Evolutionary conservation across 306 rosid species (phyloP).

Genomic region (Cicer judaicum): DNA sequence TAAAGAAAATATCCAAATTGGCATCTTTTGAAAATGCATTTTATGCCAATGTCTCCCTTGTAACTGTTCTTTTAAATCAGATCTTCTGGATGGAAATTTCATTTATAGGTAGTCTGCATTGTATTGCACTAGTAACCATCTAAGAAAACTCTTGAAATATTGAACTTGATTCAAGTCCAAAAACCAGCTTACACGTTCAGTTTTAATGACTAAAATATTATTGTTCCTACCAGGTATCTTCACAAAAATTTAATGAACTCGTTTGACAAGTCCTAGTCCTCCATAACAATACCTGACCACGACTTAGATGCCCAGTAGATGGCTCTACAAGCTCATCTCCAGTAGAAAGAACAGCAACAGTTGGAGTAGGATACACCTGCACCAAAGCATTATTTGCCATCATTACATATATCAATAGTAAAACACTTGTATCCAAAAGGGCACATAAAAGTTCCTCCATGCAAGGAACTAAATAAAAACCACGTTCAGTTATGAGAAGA

Average conservation of each 20-base stretch:
- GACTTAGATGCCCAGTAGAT: conserved; percentile 58
- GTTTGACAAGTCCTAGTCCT: conserved; percentile 18
- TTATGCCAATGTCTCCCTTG: background rate
- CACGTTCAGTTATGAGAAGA: conserved; percentile 9
- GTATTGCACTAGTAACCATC: conserved; percentile 15
- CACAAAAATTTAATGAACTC: background rate
- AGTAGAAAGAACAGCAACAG: conserved; percentile 82
- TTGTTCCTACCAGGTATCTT: conserved; percentile 1
- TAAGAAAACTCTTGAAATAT: background rate
- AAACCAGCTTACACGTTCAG: conserved; percentile 27
- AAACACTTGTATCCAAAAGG: background rate
- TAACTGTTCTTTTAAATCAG: conserved; percentile 30
- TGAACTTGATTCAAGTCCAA: conserved; percentile 14
- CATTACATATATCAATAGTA: conserved; percentile 4
- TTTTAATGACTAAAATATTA: conserved; percentile 25
- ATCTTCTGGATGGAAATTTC: background rate
- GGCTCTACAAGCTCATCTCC: conserved; percentile 96
- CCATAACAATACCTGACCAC: conserved; percentile 76
- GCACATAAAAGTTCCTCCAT: conserved; percentile 7
- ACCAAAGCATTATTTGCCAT: conserved; percentile 41
- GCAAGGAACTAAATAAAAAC: conserved; percentile 27
- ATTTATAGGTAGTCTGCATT: background rate
- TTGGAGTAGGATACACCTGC: conserved; percentile 81
- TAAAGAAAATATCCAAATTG: conserved; percentile 29
- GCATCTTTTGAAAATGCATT: background rate